phyloP scores from a whole-genome alignment of 371 early-diverging fungal species.

The Lichtheimia ornata region DNA sequence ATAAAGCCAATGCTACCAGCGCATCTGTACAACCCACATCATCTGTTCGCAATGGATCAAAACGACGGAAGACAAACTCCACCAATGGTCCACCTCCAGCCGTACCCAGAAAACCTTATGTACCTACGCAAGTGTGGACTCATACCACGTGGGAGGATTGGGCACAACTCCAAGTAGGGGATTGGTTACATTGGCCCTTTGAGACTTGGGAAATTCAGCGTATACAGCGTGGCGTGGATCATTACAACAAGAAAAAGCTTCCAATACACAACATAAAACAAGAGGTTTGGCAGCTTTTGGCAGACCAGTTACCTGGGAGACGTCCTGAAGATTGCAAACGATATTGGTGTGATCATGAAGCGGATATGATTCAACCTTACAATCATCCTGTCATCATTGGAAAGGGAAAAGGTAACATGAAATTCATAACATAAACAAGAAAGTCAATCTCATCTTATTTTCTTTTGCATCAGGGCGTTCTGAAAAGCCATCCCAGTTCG shows the following conservation, averaged over 20 bases:
- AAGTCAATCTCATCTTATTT: neutral
- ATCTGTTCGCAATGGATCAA: neutral
- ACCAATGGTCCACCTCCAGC: neutral
- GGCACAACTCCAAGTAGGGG: conserved; percentile 36
- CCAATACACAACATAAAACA: neutral
- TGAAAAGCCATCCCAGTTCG: too few species aligned
- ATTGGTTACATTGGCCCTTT: conserved; percentile 42
- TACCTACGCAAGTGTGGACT: conserved; percentile 33
- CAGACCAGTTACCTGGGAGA: conserved; percentile 30
- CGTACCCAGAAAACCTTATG: conserved; percentile 22
- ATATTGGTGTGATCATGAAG: conserved; percentile 22
- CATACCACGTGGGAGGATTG: conserved; percentile 49
- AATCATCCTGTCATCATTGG: conserved; percentile 1
- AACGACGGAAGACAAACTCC: neutral
- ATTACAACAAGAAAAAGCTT: neutral
- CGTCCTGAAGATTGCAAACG: conserved; percentile 28
- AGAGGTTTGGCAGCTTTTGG: conserved; percentile 5
- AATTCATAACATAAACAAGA: too few species aligned
- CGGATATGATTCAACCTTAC: neutral
- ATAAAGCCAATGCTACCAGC: neutral
- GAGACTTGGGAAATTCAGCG: conserved; percentile 13
- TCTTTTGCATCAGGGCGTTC: neutral
- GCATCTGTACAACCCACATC: neutral
- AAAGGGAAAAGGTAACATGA: conserved; percentile 13
- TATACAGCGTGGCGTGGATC: conserved; percentile 1